A percentile compares a stretch with the other conserved stretches of the same genome.
phyloP scores from a whole-genome alignment of 306 rosid genomes.

The Notholithocarpus densiflorus region DNA sequence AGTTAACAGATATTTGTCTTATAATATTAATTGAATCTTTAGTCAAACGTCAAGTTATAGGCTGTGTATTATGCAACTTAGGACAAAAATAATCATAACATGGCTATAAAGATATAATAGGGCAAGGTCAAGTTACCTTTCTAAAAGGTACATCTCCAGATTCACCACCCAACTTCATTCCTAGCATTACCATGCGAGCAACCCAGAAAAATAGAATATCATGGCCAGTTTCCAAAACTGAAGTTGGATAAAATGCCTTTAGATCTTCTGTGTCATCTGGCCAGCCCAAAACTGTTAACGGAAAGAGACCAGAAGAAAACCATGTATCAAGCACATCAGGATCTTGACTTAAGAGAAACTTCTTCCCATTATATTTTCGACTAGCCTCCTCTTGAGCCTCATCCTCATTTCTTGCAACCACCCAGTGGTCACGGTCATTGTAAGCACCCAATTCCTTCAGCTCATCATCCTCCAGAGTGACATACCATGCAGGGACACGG shows the following conservation, averaged over 20 bases:
- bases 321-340: slow-evolving; percentile 97
- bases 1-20: not conserved
- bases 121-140: slow-evolving; percentile 41
- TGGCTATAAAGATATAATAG: not conserved
- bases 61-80: not conserved
- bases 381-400: slow-evolving; percentile 71
- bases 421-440: slow-evolving; percentile 57
- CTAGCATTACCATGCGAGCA: slow-evolving; percentile 94
- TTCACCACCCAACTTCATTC: slow-evolving; percentile 73
- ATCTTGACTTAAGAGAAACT: slow-evolving; percentile 59
- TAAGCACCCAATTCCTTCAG: slow-evolving; percentile 70
- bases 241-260: slow-evolving; percentile 86
- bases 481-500: slow-evolving; percentile 91
- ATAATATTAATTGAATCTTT: not conserved
- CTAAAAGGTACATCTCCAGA: slow-evolving; percentile 53
- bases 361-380: slow-evolving; percentile 54
- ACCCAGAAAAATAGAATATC: slow-evolving; percentile 97
- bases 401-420: slow-evolving; percentile 72
- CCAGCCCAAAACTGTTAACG: slow-evolving; percentile 91
- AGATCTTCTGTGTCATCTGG: slow-evolving; percentile 83
- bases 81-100: not conserved
- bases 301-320: slow-evolving; percentile 96
- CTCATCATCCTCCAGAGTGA: slow-evolving; percentile 59
- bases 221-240: slow-evolving; percentile 96
- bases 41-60: not conserved